These are phyloP conservation scores for Chenopodium formosanum DNA, from an alignment of 148 eudicot species.

Conservation along the genomic window DNA sequence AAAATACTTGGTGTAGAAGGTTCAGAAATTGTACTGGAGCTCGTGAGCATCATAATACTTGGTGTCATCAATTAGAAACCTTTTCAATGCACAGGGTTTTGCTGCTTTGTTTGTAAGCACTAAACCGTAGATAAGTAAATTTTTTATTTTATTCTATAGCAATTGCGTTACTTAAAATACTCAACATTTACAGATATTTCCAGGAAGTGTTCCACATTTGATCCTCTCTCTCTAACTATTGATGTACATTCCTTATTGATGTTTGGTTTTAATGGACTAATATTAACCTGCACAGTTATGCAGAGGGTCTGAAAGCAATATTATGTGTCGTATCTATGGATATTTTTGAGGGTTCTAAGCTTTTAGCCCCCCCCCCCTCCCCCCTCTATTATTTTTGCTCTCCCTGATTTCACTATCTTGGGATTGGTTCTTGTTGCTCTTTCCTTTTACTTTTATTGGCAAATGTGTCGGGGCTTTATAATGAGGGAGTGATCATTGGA, in stretches of 20 bases:
- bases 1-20: no score
- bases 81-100: not conserved
- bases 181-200: not conserved
- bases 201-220: not conserved
- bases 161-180: no score
- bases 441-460: not conserved
- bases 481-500: not conserved
- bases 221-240: not conserved
- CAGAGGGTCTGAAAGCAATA: not conserved
- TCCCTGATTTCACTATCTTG: not conserved
- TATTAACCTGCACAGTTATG: not conserved
- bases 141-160: no score
- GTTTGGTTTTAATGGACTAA: not conserved
- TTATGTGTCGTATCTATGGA: not conserved
- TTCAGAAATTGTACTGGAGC: no score
- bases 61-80: no score
- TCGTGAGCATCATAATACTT: no score
- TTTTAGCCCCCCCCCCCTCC: not conserved
- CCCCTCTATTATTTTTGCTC: not conserved
- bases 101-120: not conserved
- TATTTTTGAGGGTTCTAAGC: not conserved
- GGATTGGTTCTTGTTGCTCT: no score
- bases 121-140: not conserved
- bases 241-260: not conserved
- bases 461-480: not conserved